phyloP scores from a whole-genome alignment of 2,329 filamentous ascomycete species.

The Aspergillus persii region DNA sequence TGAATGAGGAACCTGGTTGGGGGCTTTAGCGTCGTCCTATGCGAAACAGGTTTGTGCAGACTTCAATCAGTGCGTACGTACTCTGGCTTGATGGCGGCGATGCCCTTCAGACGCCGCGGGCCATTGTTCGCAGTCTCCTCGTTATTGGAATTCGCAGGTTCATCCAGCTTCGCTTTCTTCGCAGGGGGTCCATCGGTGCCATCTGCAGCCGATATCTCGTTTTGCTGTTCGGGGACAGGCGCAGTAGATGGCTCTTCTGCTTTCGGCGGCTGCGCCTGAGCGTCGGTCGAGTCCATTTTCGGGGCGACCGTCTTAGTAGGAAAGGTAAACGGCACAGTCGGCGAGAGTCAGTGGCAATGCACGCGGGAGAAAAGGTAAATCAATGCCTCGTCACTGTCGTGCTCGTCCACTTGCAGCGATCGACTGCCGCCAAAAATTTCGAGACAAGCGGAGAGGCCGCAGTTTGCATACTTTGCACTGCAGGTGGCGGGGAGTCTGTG shows the following conservation, averaged over 20 bases:
- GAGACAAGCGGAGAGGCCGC: neutral
- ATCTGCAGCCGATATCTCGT: slow-evolving; percentile 28
- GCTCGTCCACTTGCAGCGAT: neutral
- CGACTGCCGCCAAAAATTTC: slow-evolving; percentile 12
- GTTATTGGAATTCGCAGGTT: slow-evolving; percentile 25
- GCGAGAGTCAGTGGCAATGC: neutral
- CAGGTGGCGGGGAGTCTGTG: neutral
- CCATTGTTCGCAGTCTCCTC: slow-evolving; percentile 24
- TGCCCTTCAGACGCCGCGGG: slow-evolving; percentile 50
- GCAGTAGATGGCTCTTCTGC: slow-evolving; percentile 11
- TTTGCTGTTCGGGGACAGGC: slow-evolving; percentile 20
- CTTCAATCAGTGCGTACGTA: slow-evolving; percentile 39
- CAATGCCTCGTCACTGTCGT: neutral
- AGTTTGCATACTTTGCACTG: slow-evolving; percentile 26
- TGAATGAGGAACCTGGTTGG: slow-evolving; percentile 32
- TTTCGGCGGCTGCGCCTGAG: slow-evolving; percentile 4
- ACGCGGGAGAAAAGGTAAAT: neutral
- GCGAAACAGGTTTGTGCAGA: neutral
- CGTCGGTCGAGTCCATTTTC: slow-evolving; percentile 14
- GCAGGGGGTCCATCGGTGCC: slow-evolving; percentile 46
- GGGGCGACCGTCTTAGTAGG: neutral
- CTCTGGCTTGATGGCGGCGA: slow-evolving; percentile 72
- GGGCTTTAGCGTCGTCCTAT: neutral
- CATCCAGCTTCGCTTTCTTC: slow-evolving; percentile 60
- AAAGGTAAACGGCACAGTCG: too few relatives aligned